Conservation (phyloP, 768 basidiomycete genomes). For the Suillus subalutaceus region DNA sequence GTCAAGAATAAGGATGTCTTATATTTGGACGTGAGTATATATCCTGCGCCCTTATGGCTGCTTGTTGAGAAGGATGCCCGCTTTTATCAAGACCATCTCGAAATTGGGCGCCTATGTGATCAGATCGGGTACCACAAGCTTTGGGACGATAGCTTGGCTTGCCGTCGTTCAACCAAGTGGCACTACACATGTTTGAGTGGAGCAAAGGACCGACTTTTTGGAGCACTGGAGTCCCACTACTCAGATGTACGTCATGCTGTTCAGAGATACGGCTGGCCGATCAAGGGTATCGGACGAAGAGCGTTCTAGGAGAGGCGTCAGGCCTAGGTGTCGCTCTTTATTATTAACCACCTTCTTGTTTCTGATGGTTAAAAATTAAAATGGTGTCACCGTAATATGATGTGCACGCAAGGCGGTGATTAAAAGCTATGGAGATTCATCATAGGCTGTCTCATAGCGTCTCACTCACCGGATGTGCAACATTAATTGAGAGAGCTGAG, state of each 20-base stretch:
- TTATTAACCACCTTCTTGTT: background rate
- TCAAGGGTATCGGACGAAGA: background rate
- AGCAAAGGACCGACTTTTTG: background rate
- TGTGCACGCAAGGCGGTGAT: background rate
- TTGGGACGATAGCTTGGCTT: background rate
- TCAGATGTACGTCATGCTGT: background rate
- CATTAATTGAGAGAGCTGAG: background rate
- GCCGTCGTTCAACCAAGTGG: background rate
- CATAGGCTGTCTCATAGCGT: background rate
- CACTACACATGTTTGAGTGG: background rate
- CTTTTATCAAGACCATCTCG: background rate
- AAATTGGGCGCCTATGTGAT: background rate
- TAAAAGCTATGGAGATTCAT: background rate
- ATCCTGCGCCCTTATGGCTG: background rate
- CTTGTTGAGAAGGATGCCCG: background rate
- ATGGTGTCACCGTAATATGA: background rate
- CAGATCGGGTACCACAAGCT: background rate
- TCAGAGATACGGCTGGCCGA: background rate
- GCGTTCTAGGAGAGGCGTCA: background rate
- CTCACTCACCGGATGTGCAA: background rate
- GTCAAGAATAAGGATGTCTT: background rate
- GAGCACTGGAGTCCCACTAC: background rate
- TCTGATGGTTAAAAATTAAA: background rate
- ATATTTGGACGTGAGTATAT: background rate
- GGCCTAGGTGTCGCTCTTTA: background rate